phyloP scores from a whole-genome alignment of 768 basidiomycete genomes.

The Thelephora aurantiotincta region DNA sequence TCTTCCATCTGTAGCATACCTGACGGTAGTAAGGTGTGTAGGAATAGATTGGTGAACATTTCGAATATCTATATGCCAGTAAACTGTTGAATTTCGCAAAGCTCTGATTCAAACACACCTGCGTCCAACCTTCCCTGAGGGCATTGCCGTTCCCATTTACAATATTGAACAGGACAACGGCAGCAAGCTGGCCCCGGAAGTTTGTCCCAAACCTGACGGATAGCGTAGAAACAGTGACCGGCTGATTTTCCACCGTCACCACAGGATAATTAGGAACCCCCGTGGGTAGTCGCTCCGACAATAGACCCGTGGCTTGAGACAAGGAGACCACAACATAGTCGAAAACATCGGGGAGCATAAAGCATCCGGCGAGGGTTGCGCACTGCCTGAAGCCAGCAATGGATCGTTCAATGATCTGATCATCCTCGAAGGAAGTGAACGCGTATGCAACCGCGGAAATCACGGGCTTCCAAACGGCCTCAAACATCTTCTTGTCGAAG shows the following conservation, averaged over 20 bases:
- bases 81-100: not conserved
- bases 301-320: constrained; percentile 80
- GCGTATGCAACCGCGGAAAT: constrained; percentile 93
- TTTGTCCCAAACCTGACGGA: constrained; percentile 92
- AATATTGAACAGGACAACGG: constrained; percentile 94
- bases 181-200: constrained; percentile 89
- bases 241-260: constrained; percentile 81
- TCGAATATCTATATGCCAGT: constrained; percentile 23
- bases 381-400: constrained; percentile 97
- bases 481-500: constrained; percentile 93
- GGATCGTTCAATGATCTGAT: constrained; percentile 88
- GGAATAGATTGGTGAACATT: constrained; percentile 93
- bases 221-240: constrained; percentile 79
- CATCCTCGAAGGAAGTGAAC: constrained; percentile 92
- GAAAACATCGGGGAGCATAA: constrained; percentile 87
- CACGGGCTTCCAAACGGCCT: constrained; percentile 80
- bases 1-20: constrained; percentile 97
- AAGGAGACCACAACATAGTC: constrained; percentile 92
- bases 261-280: constrained; percentile 77
- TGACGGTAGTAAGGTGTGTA: constrained; percentile 82
- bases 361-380: constrained; percentile 82
- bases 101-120: constrained; percentile 30
- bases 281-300: constrained; percentile 56
- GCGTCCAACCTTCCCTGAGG: constrained; percentile 88
- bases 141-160: constrained; percentile 93